Base-by-base conservation (phyloP, 1,284 basidiomycete species). In the Cutaneotrichosporon arboriforme region DNA sequence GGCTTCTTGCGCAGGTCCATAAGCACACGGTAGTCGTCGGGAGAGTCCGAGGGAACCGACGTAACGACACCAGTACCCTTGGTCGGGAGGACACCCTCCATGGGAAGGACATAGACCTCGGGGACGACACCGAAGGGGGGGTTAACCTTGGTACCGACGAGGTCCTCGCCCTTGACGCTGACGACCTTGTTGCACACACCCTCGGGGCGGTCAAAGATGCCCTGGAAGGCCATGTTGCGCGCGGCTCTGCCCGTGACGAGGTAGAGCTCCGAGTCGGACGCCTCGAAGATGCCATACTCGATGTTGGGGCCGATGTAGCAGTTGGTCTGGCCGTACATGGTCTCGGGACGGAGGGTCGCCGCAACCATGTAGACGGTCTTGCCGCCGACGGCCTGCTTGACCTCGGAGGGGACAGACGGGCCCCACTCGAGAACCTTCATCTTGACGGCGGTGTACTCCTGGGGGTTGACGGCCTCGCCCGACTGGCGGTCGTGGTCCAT, bases 11-110 rank as follows among this genome's bases (percentile, higher is more conserved):
- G 87, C 42, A 99, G 81, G 69, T 98, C 94, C 70, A 85, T 85
- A 52, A 91, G 80, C 7, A 89, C 96, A 61, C 86, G 84, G 74
- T 85, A 97, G 76, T 99, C 96, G 71, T 98, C 96, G 22, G 96
- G 96, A 14, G 96, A 98, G 75, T 99, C 96, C 13, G 94, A 96
- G 0, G 96, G 93, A 10, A 97, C 92, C 46, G 91, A 98, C 3
- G 93, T 97, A 63, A 99, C 96, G 36, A 99, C 93, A 67, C 96
- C 96, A 20, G 94, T 98, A 69, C 96, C 96, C 81, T 98, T 98
- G 64, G 88, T 94, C 21, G 92, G 83, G 50, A 97, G 81, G 45
- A 98, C 92, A 60, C 86, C 89, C 66, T 98, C 94, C 96, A 99
- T 99, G 21, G 96, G 96, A 58, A 98, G 77, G 38, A 99, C 90